Evolutionary conservation across 306 rosid genomes (phyloP).

Genomic region (Lathyrus oleraceus): DNA sequence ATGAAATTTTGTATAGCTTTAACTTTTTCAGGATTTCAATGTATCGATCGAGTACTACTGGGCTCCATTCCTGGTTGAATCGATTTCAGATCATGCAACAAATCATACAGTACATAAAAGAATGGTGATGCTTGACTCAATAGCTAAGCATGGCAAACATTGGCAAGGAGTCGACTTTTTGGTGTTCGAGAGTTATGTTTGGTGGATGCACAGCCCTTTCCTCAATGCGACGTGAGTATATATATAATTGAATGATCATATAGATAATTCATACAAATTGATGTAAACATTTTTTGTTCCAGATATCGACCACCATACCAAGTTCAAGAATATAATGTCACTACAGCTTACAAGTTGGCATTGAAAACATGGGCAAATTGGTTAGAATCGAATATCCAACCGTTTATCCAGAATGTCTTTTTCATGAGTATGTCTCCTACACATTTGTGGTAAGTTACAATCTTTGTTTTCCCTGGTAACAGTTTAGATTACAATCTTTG

Average conservation of each 20-base stretch:
- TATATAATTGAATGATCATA: conserved; percentile 11
- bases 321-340: conserved; percentile 75
- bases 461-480: neutral
- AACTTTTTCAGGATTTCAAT: conserved; percentile 59
- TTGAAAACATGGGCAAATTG: conserved; percentile 86
- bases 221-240: conserved; percentile 75
- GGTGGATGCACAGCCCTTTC: conserved; percentile 85
- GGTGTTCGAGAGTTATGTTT: conserved; percentile 90
- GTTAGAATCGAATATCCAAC: conserved; percentile 68
- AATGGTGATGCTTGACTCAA: conserved; percentile 73
- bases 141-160: conserved; percentile 73
- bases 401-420: conserved; percentile 62
- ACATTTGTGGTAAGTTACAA: conserved; percentile 69
- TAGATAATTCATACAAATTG: neutral
- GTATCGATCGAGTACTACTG: conserved; percentile 85
- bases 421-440: conserved; percentile 96
- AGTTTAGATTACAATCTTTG: no score
- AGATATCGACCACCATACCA: conserved; percentile 65
- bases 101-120: conserved; percentile 74
- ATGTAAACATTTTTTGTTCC: conserved; percentile 2
- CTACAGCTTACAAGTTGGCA: conserved; percentile 78
- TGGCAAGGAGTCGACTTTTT: conserved; percentile 85
- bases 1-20: conserved; percentile 23
- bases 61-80: conserved; percentile 92
- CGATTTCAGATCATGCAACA: conserved; percentile 88